Percentiles rank a stretch among this genome's conserved stretches.
Conservation (phyloP, 768 basidiomycete genomes). For the Mrakia frigida region DNA sequence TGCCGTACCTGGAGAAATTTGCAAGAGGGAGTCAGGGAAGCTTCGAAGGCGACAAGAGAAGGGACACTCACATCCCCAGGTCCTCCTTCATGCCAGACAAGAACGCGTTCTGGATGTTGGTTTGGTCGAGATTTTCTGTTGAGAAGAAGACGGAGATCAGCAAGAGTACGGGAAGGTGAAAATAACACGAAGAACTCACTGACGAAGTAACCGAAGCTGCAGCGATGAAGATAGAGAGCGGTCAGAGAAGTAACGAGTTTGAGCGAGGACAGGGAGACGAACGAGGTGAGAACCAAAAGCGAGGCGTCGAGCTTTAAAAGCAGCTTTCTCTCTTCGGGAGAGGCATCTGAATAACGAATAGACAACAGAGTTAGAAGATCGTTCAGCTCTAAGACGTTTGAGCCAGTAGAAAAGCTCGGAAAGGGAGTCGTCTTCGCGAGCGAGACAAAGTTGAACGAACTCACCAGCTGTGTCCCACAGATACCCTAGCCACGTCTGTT, state of each 20-base stretch:
- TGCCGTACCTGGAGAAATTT: conserved; percentile 33
- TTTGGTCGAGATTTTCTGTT: too few species aligned
- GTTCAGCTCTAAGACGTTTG: neutral
- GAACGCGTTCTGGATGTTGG: conserved; percentile 18
- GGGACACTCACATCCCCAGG: conserved; percentile 30
- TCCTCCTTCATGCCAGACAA: conserved; percentile 38
- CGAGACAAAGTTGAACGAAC: neutral
- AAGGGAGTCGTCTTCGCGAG: neutral
- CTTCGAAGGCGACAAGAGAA: neutral
- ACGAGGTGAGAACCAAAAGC: conserved; percentile 35
- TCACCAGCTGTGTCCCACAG: conserved; percentile 7
- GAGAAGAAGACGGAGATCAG: neutral
- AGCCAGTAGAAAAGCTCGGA: neutral
- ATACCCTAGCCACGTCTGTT: conserved; percentile 6
- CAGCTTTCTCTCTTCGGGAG: conserved; percentile 36
- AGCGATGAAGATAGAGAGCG: conserved; percentile 30
- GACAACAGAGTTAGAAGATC: neutral
- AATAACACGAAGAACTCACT: neutral
- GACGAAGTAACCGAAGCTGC: conserved; percentile 30
- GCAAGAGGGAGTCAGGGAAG: too few species aligned
- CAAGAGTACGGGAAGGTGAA: too few species aligned
- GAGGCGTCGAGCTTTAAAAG: conserved; percentile 40
- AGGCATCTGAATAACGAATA: neutral
- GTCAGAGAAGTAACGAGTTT: neutral
- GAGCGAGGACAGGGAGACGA: conserved; percentile 30